Evolutionary conservation across 495 filamentous ascomycete species (phyloP).

Genomic region (Tuber aestivum): DNA sequence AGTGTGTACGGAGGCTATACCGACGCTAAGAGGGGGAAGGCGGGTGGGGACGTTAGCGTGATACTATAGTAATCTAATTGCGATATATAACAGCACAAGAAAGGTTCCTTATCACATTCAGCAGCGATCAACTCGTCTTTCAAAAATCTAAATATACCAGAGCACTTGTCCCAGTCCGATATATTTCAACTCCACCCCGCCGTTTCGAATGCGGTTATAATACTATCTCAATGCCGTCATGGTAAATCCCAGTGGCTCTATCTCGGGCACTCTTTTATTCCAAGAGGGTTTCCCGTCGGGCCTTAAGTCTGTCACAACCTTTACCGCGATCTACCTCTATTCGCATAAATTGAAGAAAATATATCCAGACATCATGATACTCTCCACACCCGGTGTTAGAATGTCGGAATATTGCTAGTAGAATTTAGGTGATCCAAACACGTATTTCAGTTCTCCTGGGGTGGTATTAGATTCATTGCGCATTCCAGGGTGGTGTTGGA

Average conservation of each 20-base stretch:
- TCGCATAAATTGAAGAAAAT: neutral
- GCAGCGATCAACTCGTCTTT: neutral
- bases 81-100: neutral
- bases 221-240: too few relatives aligned
- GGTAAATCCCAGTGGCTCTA: neutral
- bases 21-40: too few relatives aligned
- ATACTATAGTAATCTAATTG: neutral
- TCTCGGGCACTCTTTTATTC: too few relatives aligned
- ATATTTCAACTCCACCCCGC: neutral
- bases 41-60: neutral
- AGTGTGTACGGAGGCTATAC: neutral
- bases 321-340: too few relatives aligned
- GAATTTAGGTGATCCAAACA: neutral
- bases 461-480: neutral
- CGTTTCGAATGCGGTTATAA: neutral
- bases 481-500: neutral
- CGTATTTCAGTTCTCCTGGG: neutral
- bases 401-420: neutral
- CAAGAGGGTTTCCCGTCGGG: too few relatives aligned
- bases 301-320: too few relatives aligned
- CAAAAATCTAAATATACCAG: neutral
- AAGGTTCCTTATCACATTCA: neutral
- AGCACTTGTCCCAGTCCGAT: neutral
- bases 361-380: neutral
- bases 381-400: neutral